A percentile compares a stretch with the other conserved stretches of the same genome.
These are phyloP conservation scores for Gaultheria prostrata DNA, from an alignment of 148 eudicot species.

Conservation along the genomic window DNA sequence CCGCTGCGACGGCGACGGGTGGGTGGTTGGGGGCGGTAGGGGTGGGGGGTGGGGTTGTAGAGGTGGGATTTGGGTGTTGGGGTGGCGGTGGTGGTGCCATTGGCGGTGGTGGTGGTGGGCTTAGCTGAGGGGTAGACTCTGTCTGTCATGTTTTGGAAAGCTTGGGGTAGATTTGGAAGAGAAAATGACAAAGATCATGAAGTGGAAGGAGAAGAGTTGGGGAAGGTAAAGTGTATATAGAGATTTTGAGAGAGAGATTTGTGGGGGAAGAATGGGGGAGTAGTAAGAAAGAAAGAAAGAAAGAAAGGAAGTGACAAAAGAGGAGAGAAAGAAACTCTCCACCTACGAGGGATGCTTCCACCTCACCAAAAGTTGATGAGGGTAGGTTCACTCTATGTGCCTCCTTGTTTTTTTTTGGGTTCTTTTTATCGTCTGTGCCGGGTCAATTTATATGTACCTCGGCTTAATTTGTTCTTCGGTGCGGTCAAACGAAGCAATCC, in stretches of 20 bases:
- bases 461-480: too few species aligned
- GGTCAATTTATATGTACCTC: too few species aligned
- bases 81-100: conserved; percentile 29
- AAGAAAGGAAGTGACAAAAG: neutral
- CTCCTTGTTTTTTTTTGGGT: neutral
- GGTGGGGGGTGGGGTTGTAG: conserved; percentile 57
- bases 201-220: neutral
- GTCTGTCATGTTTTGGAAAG: conserved; percentile 47
- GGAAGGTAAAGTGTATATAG: neutral
- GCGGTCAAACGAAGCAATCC: too few species aligned
- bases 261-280: neutral
- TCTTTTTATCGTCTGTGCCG: too few species aligned
- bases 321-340: neutral
- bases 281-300: neutral
- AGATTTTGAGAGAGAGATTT: neutral
- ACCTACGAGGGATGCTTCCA: conserved; percentile 20
- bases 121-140: conserved; percentile 69
- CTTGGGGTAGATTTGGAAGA: conserved; percentile 11
- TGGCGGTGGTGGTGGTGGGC: conserved; percentile 36
- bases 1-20: conserved; percentile 37
- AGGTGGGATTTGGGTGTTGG: conserved; percentile 36
- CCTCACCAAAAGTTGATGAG: conserved; percentile 14
- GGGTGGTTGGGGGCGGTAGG: conserved; percentile 53
- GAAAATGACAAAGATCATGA: neutral
- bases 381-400: neutral